Conservation (phyloP, 345 rosid genomes). For the Atalantia buxifolia region DNA sequence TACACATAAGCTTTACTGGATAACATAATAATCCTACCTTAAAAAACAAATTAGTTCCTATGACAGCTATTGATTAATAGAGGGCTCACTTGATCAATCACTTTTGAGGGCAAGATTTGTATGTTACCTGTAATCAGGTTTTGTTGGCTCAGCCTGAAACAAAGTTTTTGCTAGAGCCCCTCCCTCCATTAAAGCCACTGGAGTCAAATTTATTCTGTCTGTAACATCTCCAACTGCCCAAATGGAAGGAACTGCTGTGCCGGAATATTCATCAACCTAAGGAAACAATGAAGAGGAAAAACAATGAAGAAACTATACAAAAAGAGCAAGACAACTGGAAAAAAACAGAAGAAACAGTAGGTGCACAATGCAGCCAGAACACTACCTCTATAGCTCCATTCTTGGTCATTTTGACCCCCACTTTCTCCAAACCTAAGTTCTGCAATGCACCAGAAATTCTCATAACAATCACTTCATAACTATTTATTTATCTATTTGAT, state of each 20-base stretch:
- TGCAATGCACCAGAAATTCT: slow-evolving; percentile 35
- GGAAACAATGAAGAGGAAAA: slow-evolving; percentile 17
- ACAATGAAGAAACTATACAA: slow-evolving; percentile 8
- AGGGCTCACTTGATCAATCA: not conserved
- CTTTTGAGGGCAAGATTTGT: not conserved
- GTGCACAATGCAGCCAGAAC: not conserved
- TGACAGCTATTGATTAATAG: not conserved
- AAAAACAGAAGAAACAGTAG: slow-evolving; percentile 10
- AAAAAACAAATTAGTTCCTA: not conserved
- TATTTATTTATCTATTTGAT: not conserved
- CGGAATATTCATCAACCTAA: slow-evolving; percentile 90
- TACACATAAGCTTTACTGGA: not conserved
- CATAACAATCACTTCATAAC: slow-evolving; percentile 16
- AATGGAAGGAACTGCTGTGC: slow-evolving; percentile 81
- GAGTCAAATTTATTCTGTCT: slow-evolving; percentile 89
- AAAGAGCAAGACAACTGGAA: not conserved
- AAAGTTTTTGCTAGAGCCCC: slow-evolving; percentile 89
- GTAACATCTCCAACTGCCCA: slow-evolving; percentile 99
- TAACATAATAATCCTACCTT: not conserved
- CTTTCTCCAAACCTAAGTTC: slow-evolving; percentile 84
- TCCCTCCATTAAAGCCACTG: slow-evolving; percentile 99
- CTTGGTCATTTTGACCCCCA: slow-evolving; percentile 67
- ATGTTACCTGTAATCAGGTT: slow-evolving; percentile 79
- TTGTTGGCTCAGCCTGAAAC: slow-evolving; percentile 73
- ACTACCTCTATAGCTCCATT: slow-evolving; percentile 92